Evolutionary conservation across 164 flowering plant genomes (phyloP).

Genomic region (Aristolochia fimbriata): DNA sequence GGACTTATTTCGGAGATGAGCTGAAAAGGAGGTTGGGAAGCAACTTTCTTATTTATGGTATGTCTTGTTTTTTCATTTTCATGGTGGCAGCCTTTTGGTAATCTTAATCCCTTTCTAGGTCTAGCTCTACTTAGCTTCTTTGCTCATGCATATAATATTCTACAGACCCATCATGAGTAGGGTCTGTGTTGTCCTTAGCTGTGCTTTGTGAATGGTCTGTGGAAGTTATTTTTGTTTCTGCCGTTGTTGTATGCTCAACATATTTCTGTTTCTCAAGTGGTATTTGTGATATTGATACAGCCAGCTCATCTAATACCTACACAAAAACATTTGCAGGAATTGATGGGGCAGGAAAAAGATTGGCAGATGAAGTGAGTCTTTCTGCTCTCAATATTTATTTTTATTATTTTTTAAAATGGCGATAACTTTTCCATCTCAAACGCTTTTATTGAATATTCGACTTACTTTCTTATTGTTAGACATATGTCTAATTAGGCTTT

Average conservation of each 20-base stretch:
- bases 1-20: constrained; percentile 83
- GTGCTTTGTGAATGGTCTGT: not conserved
- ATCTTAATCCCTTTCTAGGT: not conserved
- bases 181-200: not conserved
- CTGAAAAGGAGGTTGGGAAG: constrained; percentile 69
- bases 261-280: not conserved
- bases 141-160: not conserved
- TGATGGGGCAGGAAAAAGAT: constrained; percentile 85
- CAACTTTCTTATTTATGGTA: constrained; percentile 78
- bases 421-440: too few relatives aligned
- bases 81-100: not conserved
- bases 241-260: too few relatives aligned
- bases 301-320: constrained; percentile 75
- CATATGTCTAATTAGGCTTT: too few relatives aligned
- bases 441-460: too few relatives aligned
- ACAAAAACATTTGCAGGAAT: constrained; percentile 83
- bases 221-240: not conserved
- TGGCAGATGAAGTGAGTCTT: constrained; percentile 84
- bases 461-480: too few relatives aligned
- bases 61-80: constrained; percentile 2
- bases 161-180: too few relatives aligned
- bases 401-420: too few relatives aligned
- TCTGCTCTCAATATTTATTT: too few relatives aligned
- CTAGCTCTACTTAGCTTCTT: not conserved
- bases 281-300: constrained; percentile 29